A percentile compares a stretch with the other conserved stretches of the same genome.
phyloP scores from a whole-genome alignment of 495 filamentous ascomycete species.

The Cladorrhinum samala region DNA sequence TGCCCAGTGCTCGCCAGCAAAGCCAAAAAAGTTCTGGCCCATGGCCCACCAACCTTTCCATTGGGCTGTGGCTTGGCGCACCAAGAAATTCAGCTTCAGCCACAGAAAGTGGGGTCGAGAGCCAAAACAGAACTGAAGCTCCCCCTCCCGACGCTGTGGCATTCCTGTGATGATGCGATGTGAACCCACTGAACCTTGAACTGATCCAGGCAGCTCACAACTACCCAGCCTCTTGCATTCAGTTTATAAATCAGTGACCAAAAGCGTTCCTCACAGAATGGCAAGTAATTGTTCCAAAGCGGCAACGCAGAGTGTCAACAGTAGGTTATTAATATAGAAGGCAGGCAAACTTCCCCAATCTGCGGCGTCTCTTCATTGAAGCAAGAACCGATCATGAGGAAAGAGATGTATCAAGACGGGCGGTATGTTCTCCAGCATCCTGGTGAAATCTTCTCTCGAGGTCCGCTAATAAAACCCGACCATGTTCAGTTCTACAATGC shows the following conservation, averaged over 20 bases:
- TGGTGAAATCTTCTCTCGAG: not conserved
- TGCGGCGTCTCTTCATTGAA: slow-evolving; percentile 93
- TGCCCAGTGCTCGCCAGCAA: not conserved
- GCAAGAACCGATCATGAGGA: slow-evolving; percentile 91
- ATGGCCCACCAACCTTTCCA: not conserved
- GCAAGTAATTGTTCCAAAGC: too few relatives aligned
- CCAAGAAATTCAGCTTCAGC: slow-evolving; percentile 14
- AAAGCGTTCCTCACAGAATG: not conserved
- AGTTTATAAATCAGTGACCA: too few relatives aligned
- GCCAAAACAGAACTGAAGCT: not conserved
- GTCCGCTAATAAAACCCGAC: not conserved
- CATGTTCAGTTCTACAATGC: slow-evolving; percentile 86
- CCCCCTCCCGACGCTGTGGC: not conserved
- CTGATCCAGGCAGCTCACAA: not conserved
- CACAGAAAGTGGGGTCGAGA: slow-evolving; percentile 11
- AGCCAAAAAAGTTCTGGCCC: slow-evolving; percentile 7
- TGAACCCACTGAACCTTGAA: not conserved
- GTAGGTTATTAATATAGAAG: not conserved
- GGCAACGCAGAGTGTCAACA: not conserved
- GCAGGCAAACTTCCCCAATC: slow-evolving; percentile 88
- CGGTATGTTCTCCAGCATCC: slow-evolving; percentile 61
- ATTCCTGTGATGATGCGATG: not conserved
- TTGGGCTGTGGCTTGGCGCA: slow-evolving; percentile 12
- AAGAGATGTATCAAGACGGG: slow-evolving; percentile 85
- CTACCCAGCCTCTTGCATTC: not conserved